phyloP scores from a whole-genome alignment of 306 rosid genomes.

The Heteromeles arbutifolia region DNA sequence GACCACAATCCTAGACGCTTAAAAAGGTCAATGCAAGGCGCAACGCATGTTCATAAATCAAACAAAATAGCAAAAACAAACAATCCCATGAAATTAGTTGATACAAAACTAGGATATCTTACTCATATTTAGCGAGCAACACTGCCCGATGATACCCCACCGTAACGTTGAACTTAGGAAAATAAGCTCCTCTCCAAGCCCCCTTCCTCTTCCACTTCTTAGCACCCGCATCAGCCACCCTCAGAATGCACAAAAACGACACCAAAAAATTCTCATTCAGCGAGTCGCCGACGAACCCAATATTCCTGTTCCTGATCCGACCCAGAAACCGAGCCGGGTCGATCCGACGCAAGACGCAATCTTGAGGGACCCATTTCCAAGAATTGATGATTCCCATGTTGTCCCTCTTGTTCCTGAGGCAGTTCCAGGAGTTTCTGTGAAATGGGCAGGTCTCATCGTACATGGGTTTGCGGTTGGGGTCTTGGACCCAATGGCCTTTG shows the following conservation, averaged over 20 bases:
- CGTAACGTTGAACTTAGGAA: conserved; percentile 72
- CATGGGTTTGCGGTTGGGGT: conserved; percentile 51
- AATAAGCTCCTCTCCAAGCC: conserved; percentile 89
- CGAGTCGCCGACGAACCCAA: conserved; percentile 83
- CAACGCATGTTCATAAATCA: neutral
- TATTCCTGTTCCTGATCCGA: conserved; percentile 58
- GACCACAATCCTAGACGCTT: too few species aligned
- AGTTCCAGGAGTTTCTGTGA: conserved; percentile 90
- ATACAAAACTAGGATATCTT: conserved; percentile 11
- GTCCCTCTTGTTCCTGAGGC: conserved; percentile 67
- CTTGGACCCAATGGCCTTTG: conserved; percentile 53
- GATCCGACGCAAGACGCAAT: conserved; percentile 52
- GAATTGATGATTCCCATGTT: conserved; percentile 63
- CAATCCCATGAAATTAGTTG: neutral
- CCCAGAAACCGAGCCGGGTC: conserved; percentile 57
- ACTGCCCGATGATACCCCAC: conserved; percentile 88
- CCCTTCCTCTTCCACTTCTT: conserved; percentile 83
- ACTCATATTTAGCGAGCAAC: conserved; percentile 72
- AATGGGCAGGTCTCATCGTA: conserved; percentile 78
- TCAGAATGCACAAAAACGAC: conserved; percentile 64
- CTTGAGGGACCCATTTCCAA: conserved; percentile 67
- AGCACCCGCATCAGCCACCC: conserved; percentile 64
- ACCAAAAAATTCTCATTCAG: conserved; percentile 77
- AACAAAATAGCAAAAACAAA: neutral
- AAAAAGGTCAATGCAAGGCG: too few species aligned